phyloP scores from a whole-genome alignment of 352 stramenopile species.

The Hyaloperonospora brassicae region DNA sequence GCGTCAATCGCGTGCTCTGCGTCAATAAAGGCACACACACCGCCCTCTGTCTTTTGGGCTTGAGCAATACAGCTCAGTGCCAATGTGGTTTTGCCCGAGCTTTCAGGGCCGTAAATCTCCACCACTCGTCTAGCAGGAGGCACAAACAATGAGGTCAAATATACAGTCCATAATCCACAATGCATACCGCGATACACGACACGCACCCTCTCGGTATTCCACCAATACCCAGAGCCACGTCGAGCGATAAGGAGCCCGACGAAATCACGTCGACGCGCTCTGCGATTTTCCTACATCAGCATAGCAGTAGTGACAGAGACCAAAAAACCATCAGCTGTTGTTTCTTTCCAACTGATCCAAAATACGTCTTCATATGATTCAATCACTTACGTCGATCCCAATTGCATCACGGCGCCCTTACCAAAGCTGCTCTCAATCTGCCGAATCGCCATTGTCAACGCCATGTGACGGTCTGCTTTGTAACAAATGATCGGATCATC shows the following conservation, averaged over 20 bases:
- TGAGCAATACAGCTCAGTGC: conserved; percentile 95
- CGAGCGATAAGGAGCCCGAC: conserved; percentile 91
- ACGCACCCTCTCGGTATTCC: conserved; percentile 90
- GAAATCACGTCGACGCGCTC: conserved; percentile 91
- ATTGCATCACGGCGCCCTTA: conserved; percentile 93
- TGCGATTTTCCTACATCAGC: conserved; percentile 53
- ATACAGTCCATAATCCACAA: too few relatives aligned
- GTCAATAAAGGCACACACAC: conserved; percentile 97
- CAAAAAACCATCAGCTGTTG: background rate
- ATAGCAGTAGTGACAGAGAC: background rate
- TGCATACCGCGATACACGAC: background rate
- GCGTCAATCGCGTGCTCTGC: conserved; percentile 97
- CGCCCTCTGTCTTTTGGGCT: conserved; percentile 87
- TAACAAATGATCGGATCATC: too few relatives aligned
- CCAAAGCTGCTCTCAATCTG: conserved; percentile 95
- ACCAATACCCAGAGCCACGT: conserved; percentile 86
- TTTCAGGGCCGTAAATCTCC: conserved; percentile 98
- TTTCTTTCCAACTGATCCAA: too few relatives aligned
- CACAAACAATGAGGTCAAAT: conserved; percentile 9
- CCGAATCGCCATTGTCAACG: conserved; percentile 91
- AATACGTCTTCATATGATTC: background rate
- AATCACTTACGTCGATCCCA: conserved; percentile 80
- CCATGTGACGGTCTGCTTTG: conserved; percentile 57
- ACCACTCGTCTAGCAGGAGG: conserved; percentile 82
- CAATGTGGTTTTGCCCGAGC: conserved; percentile 96